phyloP scores from a whole-genome alignment of 768 basidiomycete genomes.

The Mycena pura region DNA sequence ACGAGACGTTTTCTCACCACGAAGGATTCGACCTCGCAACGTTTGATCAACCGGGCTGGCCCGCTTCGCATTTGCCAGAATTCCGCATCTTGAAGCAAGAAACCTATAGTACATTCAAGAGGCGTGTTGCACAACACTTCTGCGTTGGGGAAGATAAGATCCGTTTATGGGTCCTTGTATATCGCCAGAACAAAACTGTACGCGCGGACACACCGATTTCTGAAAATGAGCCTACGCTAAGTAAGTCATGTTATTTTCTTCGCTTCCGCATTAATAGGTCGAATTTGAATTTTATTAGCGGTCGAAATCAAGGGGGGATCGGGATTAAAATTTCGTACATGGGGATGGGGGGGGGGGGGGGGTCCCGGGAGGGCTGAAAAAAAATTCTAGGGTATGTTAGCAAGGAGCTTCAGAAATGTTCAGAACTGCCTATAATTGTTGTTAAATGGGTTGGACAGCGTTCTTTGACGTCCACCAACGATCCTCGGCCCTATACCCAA shows the following conservation, averaged over 20 bases:
- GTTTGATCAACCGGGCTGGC: slow-evolving; percentile 98
- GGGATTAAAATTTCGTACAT: too few relatives aligned
- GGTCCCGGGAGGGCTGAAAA: too few relatives aligned
- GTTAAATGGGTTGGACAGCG: too few relatives aligned
- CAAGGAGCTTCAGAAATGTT: too few relatives aligned
- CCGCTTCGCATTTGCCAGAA: slow-evolving; percentile 91
- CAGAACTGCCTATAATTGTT: too few relatives aligned
- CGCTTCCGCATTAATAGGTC: slow-evolving; percentile 16
- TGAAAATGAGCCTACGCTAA: slow-evolving; percentile 90
- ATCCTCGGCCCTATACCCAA: too few relatives aligned
- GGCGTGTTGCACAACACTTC: slow-evolving; percentile 88
- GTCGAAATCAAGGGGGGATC: slow-evolving; percentile 96
- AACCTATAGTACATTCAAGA: slow-evolving; percentile 92
- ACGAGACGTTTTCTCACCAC: slow-evolving; percentile 91
- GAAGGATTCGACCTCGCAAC: slow-evolving; percentile 98
- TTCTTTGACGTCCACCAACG: too few relatives aligned
- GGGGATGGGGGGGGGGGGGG: too few relatives aligned
- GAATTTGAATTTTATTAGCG: too few relatives aligned
- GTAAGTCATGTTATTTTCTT: slow-evolving; percentile 53
- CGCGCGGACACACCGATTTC: slow-evolving; percentile 96
- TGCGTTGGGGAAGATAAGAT: slow-evolving; percentile 86
- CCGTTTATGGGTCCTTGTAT: slow-evolving; percentile 96
- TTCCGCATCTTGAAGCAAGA: slow-evolving; percentile 97
- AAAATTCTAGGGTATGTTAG: too few relatives aligned
- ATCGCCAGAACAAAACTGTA: slow-evolving; percentile 99